A percentile compares a stretch with the other conserved stretches of the same genome.
phyloP scores from a whole-genome alignment of 2,329 filamentous ascomycete species.

The Sarocladium oryzae region DNA sequence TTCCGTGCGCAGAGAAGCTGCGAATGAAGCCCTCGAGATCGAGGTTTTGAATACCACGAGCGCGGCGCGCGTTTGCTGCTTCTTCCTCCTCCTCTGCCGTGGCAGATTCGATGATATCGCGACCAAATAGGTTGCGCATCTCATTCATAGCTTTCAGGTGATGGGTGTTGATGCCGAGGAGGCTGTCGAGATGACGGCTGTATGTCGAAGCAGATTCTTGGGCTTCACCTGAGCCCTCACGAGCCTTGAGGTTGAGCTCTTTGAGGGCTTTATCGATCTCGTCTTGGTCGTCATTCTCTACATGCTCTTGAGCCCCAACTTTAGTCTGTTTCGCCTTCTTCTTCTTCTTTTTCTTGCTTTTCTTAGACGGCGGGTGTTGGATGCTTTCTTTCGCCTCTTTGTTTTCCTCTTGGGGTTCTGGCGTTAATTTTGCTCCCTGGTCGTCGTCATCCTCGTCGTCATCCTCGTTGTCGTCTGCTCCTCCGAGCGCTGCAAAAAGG shows the following conservation, averaged over 20 bases:
- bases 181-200: constrained; percentile 26
- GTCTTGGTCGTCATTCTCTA: constrained; percentile 30
- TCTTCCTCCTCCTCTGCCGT: constrained; percentile 42
- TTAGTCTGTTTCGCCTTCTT: constrained; percentile 32
- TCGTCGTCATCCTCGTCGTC: constrained; percentile 24
- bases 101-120: constrained; percentile 50
- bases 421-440: constrained; percentile 12
- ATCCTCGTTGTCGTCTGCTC: constrained; percentile 32
- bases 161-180: constrained; percentile 51
- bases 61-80: constrained; percentile 24
- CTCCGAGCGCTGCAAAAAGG: constrained; percentile 47
- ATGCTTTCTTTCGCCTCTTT: constrained; percentile 24
- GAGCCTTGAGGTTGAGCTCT: constrained; percentile 36
- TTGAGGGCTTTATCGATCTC: constrained; percentile 51
- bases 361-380: constrained; percentile 16
- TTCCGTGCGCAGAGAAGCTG: constrained; percentile 42
- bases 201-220: constrained; percentile 4
- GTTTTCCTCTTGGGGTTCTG: constrained; percentile 20
- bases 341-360: constrained; percentile 33
- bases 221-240: neutral
- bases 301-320: constrained; percentile 16
- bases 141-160: constrained; percentile 84
- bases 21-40: constrained; percentile 52
- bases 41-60: constrained; percentile 38
- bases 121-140: constrained; percentile 63